Percentiles rank a stretch among this genome's conserved stretches.
phyloP scores from a whole-genome alignment of 257 asterid genomes.

The Solanum ahanhuiri region DNA sequence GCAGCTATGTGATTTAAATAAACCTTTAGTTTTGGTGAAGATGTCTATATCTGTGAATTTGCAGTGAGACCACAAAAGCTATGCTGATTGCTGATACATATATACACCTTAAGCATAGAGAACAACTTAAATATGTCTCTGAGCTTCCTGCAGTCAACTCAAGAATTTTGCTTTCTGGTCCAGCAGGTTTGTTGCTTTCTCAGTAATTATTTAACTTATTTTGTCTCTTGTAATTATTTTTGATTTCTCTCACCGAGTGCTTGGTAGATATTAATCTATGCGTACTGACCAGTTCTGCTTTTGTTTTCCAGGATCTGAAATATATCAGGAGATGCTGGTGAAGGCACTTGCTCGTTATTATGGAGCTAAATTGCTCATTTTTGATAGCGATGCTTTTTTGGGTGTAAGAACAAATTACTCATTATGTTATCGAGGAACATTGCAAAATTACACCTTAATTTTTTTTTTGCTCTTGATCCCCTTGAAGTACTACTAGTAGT shows the following conservation, averaged over 20 bases:
- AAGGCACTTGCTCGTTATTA: slow-evolving; percentile 78
- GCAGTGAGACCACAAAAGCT: slow-evolving; percentile 78
- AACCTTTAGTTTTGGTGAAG: background rate
- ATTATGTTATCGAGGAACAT: background rate
- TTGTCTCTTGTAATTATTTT: background rate
- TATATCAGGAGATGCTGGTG: slow-evolving; percentile 83
- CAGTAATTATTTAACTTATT: background rate
- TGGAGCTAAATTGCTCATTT: slow-evolving; percentile 77
- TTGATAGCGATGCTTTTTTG: slow-evolving; percentile 51
- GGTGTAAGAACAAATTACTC: slow-evolving; percentile 38
- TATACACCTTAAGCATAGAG: slow-evolving; percentile 65
- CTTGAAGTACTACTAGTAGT: background rate
- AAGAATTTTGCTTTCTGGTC: slow-evolving; percentile 78
- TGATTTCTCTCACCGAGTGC: background rate
- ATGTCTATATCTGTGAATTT: slow-evolving; percentile 13
- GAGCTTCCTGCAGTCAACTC: slow-evolving; percentile 78
- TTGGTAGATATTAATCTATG: background rate
- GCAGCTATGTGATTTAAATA: background rate
- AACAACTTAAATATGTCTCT: slow-evolving; percentile 49
- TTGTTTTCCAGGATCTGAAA: slow-evolving; percentile 55
- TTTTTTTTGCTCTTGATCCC: background rate
- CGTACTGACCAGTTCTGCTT: background rate
- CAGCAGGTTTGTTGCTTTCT: slow-evolving; percentile 52
- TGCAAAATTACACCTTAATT: background rate
- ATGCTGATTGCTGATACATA: slow-evolving; percentile 73